These are phyloP conservation scores for Suhomyces wounanorum DNA, from an alignment of 1,139 yeast genomes.

Conservation along the genomic window DNA sequence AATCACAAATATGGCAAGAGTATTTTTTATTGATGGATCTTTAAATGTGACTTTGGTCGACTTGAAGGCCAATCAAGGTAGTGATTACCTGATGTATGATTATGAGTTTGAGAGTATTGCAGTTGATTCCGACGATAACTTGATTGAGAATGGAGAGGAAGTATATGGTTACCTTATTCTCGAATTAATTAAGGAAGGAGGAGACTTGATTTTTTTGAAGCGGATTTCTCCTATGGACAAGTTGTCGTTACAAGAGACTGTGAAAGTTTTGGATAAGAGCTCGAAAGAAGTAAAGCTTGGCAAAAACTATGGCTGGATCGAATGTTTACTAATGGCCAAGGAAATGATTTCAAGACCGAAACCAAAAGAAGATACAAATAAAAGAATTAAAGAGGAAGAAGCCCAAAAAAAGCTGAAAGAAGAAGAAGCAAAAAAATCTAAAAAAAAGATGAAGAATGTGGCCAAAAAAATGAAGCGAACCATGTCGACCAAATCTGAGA, in stretches of 20 bases:
- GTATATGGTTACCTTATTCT: slow-evolving; percentile 62
- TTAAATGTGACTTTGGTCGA: slow-evolving; percentile 47
- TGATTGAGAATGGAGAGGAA: slow-evolving; percentile 25
- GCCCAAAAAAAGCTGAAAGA: neutral
- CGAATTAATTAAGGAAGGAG: slow-evolving; percentile 58
- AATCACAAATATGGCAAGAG: slow-evolving; percentile 49
- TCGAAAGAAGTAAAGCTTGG: slow-evolving; percentile 41
- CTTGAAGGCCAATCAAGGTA: slow-evolving; percentile 52
- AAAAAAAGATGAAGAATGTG: slow-evolving; percentile 9
- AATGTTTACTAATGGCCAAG: slow-evolving; percentile 46
- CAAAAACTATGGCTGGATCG: slow-evolving; percentile 47
- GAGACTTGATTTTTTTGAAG: slow-evolving; percentile 61
- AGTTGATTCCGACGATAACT: slow-evolving; percentile 44
- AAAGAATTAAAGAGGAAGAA: neutral
- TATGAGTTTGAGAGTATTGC: slow-evolving; percentile 58
- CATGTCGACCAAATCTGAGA: slow-evolving; percentile 14
- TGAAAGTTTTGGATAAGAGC: slow-evolving; percentile 39
- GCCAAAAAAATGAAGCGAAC: slow-evolving; percentile 10
- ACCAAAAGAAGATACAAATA: slow-evolving; percentile 17
- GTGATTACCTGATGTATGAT: slow-evolving; percentile 75
- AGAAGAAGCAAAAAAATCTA: slow-evolving; percentile 7
- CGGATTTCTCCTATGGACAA: slow-evolving; percentile 32
- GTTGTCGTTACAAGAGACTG: slow-evolving; percentile 29
- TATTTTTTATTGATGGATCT: slow-evolving; percentile 41
- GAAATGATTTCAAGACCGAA: slow-evolving; percentile 33